Conservation (phyloP, 164 flowering plant genomes). For the Chimonanthus salicifolius region DNA sequence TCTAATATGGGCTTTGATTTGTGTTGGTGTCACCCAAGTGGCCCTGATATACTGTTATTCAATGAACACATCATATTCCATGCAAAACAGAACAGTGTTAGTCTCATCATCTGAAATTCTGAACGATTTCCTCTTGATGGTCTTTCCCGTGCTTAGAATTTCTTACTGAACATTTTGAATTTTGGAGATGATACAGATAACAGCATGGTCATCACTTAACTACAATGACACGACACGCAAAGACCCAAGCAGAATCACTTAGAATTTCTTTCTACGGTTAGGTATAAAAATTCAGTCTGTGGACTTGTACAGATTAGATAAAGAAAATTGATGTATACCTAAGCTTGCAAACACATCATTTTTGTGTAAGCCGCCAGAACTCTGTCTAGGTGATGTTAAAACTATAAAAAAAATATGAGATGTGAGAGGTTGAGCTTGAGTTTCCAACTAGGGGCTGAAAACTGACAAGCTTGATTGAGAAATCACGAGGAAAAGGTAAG, state of each 20-base stretch:
- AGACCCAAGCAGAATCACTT: background rate
- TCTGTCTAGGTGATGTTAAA: background rate
- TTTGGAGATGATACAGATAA: background rate
- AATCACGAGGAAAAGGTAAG: background rate
- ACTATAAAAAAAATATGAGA: background rate
- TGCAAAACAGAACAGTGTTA: background rate
- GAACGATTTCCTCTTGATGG: background rate
- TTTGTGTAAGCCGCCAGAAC: background rate
- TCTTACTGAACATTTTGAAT: background rate
- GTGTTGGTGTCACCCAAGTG: background rate
- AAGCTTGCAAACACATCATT: background rate
- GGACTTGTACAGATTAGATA: background rate
- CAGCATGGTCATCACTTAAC: background rate
- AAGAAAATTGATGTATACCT: slow-evolving; percentile 2
- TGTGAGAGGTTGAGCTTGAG: background rate
- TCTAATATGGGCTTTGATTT: background rate
- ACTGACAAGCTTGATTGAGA: background rate
- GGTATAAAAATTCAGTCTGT: background rate
- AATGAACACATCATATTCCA: background rate
- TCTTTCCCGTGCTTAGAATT: background rate
- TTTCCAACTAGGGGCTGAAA: background rate
- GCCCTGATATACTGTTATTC: background rate
- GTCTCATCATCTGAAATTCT: background rate
- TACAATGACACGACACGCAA: background rate
- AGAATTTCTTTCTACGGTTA: background rate